These are phyloP conservation scores for Trichoderma harzianum DNA, from an alignment of 2,329 filamentous ascomycete species.

Conservation along the genomic window DNA sequence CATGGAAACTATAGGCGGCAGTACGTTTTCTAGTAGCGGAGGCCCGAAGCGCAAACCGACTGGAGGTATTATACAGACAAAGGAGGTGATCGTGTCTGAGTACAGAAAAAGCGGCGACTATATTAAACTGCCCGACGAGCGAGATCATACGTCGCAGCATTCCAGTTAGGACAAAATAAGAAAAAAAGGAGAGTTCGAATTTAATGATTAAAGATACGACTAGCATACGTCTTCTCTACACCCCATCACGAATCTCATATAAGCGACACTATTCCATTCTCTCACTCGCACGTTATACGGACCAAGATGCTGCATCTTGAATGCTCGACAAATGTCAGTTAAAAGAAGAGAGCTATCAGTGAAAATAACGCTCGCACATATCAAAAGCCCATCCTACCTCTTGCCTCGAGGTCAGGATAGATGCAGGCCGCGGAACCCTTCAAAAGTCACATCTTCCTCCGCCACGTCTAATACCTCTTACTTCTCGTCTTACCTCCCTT, in stretches of 20 bases:
- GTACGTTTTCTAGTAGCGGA: background rate
- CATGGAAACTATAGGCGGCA: slow-evolving; percentile 14
- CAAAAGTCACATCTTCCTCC: background rate
- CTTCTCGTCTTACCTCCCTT: slow-evolving; percentile 44
- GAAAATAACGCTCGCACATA: background rate
- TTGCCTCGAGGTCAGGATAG: background rate
- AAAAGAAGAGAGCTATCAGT: too few relatives aligned
- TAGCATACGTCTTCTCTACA: background rate
- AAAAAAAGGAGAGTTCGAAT: background rate
- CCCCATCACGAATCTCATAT: background rate
- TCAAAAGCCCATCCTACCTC: background rate
- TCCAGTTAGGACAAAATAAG: background rate
- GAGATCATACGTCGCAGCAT: background rate
- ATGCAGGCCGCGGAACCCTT: background rate
- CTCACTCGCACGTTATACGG: background rate
- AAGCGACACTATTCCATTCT: background rate
- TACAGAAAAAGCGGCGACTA: slow-evolving; percentile 11
- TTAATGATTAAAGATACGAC: background rate
- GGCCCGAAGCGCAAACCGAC: slow-evolving; percentile 3
- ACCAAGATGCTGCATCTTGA: background rate
- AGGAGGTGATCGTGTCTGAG: slow-evolving; percentile 11
- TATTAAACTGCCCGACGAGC: slow-evolving; percentile 8
- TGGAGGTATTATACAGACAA: slow-evolving; percentile 6
- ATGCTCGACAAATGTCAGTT: background rate
- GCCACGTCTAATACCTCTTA: background rate